A percentile compares a stretch with the other conserved stretches of the same genome.
Conservation (phyloP, 495 filamentous ascomycete species). For the Xylaria grammica region DNA sequence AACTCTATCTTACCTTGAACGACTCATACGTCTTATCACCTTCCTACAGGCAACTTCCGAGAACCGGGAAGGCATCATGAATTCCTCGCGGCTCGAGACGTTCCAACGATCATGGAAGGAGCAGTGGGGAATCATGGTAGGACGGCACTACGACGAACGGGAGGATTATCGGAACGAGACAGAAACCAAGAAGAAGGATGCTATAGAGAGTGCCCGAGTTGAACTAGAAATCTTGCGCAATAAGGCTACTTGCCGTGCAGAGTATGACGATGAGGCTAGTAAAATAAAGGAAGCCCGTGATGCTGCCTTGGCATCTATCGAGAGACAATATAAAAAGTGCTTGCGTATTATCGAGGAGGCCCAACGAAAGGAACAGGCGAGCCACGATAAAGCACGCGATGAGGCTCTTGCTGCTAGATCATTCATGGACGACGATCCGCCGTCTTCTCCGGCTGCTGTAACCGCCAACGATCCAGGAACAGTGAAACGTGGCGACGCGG, state of each 20-base stretch:
- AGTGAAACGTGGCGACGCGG: not conserved
- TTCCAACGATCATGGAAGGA: constrained; percentile 6
- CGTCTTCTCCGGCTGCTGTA: not conserved
- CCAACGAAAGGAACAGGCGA: constrained; percentile 4
- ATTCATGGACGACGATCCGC: not conserved
- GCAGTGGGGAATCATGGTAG: not conserved
- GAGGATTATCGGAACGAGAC: not conserved
- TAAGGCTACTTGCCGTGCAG: not conserved
- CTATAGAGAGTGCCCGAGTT: not conserved
- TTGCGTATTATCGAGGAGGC: not conserved
- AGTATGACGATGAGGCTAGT: not conserved
- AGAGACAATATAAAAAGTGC: not conserved
- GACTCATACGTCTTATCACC: not conserved
- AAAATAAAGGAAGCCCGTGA: constrained; percentile 2
- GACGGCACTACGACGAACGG: constrained; percentile 10
- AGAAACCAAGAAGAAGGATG: not conserved
- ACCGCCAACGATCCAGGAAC: not conserved
- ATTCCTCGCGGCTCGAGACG: constrained; percentile 3
- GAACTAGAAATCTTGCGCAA: not conserved
- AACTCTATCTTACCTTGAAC: not conserved
- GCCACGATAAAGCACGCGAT: not conserved
- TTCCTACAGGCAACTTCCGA: not conserved
- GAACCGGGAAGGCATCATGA: constrained; percentile 1
- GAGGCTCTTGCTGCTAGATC: constrained; percentile 13
- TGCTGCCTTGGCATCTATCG: not conserved